phyloP scores from a whole-genome alignment of 2,329 filamentous ascomycete genomes.

The Cercospora sesami region DNA sequence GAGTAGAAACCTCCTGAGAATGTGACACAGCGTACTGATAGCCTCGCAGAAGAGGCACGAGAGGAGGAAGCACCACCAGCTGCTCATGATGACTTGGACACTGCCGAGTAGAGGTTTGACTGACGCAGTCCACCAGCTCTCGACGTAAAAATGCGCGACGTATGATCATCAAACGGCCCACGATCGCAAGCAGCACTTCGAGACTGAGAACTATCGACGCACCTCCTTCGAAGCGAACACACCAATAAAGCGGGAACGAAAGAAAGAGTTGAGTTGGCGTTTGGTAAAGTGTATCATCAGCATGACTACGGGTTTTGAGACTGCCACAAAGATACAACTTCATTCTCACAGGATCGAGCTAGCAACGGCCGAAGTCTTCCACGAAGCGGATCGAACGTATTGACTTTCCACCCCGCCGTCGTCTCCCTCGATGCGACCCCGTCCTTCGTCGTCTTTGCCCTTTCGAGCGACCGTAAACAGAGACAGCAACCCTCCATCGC shows the following conservation, averaged over 20 bases:
- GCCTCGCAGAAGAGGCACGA: constrained; percentile 43
- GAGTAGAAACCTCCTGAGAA: constrained; percentile 26
- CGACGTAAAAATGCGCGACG: constrained; percentile 14
- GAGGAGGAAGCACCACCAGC: constrained; percentile 69
- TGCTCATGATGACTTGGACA: constrained; percentile 91
- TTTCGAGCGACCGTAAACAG: constrained; percentile 11
- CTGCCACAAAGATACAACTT: constrained; percentile 18
- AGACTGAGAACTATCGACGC: background rate
- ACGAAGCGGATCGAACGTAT: constrained; percentile 24
- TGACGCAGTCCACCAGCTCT: constrained; percentile 18
- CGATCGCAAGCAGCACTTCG: background rate
- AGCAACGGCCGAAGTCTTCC: constrained; percentile 16
- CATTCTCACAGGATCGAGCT: constrained; percentile 19
- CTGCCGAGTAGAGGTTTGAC: constrained; percentile 66
- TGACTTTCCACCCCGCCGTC: constrained; percentile 20
- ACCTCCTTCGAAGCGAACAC: constrained; percentile 10
- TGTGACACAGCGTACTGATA: constrained; percentile 30
- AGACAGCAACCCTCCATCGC: constrained; percentile 4
- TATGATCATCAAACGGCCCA: constrained; percentile 7
- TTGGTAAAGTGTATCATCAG: constrained; percentile 19
- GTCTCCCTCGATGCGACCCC: constrained; percentile 18
- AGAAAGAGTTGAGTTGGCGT: constrained; percentile 5
- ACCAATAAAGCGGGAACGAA: constrained; percentile 10
- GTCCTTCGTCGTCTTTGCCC: constrained; percentile 12
- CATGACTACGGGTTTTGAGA: constrained; percentile 8